These are phyloP conservation scores for Colletotrichum noveboracense DNA, from an alignment of 2,329 filamentous ascomycete species.

Conservation along the genomic window DNA sequence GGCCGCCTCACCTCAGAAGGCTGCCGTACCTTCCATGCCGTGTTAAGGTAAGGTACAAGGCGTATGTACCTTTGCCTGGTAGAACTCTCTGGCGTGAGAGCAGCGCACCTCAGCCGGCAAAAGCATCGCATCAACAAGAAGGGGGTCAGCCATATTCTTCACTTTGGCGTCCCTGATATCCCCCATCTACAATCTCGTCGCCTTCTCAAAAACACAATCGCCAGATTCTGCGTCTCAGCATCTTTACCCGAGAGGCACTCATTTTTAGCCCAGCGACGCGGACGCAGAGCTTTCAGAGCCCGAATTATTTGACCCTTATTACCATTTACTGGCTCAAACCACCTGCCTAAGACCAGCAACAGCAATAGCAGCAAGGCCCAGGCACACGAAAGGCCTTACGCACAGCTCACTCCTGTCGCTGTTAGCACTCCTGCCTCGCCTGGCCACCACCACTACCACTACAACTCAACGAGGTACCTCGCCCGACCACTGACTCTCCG, in stretches of 20 bases:
- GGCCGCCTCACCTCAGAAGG: neutral
- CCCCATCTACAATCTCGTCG: neutral
- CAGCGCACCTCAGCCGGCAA: neutral
- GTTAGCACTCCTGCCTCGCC: neutral
- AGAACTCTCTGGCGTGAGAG: neutral
- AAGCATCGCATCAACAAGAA: constrained; percentile 19
- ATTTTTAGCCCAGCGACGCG: neutral
- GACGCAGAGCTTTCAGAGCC: neutral
- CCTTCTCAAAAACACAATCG: constrained; percentile 4
- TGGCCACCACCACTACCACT: neutral
- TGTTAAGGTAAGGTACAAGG: neutral
- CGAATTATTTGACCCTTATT: neutral
- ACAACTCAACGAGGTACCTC: neutral
- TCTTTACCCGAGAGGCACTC: neutral
- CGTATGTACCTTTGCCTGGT: neutral
- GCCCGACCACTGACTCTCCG: neutral
- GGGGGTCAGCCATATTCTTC: neutral
- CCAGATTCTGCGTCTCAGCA: neutral
- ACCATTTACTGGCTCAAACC: neutral
- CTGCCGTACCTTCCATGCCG: neutral
- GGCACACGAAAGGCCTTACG: neutral
- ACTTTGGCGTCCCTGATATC: constrained; percentile 10
- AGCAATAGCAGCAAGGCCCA: neutral
- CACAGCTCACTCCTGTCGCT: neutral
- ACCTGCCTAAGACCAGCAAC: neutral